phyloP scores from a whole-genome alignment of 768 basidiomycete genomes.

The Rhizopogon vinicolor region DNA sequence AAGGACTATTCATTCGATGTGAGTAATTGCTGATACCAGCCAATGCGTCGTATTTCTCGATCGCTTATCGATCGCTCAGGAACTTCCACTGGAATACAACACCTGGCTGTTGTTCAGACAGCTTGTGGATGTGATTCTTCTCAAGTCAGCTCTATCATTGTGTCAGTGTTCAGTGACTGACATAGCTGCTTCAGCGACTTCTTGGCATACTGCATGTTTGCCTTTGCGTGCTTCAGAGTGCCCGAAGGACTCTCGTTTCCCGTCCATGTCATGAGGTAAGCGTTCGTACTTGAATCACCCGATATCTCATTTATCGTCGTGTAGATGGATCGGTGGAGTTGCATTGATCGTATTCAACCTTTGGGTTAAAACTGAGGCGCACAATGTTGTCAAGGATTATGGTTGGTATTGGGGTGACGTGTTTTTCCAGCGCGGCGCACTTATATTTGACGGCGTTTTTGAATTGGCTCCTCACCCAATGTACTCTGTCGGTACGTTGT shows the following conservation, averaged over 20 bases:
- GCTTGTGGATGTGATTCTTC: conserved; percentile 90
- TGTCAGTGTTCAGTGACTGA: background rate
- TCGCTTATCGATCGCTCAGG: conserved; percentile 36
- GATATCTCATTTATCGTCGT: conserved; percentile 5
- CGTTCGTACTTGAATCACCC: conserved; percentile 4
- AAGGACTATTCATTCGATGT: conserved; percentile 92
- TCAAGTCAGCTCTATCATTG: conserved; percentile 62
- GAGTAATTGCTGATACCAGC: conserved; percentile 20
- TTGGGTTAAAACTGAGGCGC: conserved; percentile 98
- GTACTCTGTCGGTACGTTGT: conserved; percentile 76
- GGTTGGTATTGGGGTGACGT: conserved; percentile 98
- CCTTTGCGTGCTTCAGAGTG: conserved; percentile 87
- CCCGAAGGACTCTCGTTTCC: conserved; percentile 69
- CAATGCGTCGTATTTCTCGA: background rate
- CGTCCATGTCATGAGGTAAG: conserved; percentile 75
- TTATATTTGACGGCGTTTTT: conserved; percentile 98
- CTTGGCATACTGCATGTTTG: conserved; percentile 91
- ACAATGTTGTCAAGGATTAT: conserved; percentile 96
- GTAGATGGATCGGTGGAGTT: conserved; percentile 83
- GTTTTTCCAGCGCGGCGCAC: conserved; percentile 87
- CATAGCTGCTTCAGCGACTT: conserved; percentile 64
- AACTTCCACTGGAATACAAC: conserved; percentile 91
- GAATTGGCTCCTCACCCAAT: conserved; percentile 92
- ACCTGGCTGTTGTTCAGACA: conserved; percentile 96
- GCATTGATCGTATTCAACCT: conserved; percentile 90